Percentiles rank a stretch among this genome's conserved stretches.
Evolutionary conservation across 495 filamentous ascomycete genomes (phyloP).

Genomic region (Immersiella caudata): DNA sequence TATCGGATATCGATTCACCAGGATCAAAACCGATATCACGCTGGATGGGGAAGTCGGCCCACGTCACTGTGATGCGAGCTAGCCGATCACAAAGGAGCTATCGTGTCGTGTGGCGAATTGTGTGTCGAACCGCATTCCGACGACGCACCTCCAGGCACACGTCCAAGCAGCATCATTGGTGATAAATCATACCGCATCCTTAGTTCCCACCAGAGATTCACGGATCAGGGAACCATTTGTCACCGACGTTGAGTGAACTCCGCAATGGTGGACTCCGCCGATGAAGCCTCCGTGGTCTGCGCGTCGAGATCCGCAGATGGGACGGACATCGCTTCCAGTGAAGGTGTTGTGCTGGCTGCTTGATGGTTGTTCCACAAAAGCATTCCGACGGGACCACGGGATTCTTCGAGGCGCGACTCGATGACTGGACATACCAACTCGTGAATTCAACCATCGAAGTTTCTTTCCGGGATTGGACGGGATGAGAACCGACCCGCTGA

Average conservation of each 20-base stretch:
- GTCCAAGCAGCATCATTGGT: not conserved
- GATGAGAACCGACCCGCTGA: too few relatives aligned
- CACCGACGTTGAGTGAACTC: not conserved
- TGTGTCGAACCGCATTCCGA: not conserved
- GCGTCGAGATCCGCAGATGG: too few relatives aligned
- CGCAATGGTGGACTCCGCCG: not conserved
- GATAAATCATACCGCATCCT: not conserved
- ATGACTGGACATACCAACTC: too few relatives aligned
- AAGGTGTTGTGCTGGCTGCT: too few relatives aligned
- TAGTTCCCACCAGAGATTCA: not conserved
- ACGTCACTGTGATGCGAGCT: not conserved
- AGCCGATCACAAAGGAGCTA: not conserved
- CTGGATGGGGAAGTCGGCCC: not conserved
- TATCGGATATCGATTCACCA: not conserved
- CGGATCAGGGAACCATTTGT: not conserved
- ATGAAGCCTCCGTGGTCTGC: not conserved
- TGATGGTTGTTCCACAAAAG: too few relatives aligned
- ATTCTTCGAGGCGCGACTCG: too few relatives aligned
- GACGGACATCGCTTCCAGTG: too few relatives aligned
- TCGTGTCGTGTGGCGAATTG: not conserved
- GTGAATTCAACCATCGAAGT: too few relatives aligned
- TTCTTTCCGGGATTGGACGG: too few relatives aligned
- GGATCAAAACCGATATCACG: not conserved
- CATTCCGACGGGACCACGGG: too few relatives aligned
- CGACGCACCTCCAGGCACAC: not conserved